Evolutionary conservation across 2,329 filamentous ascomycete species (phyloP), one percentile per base, ranked within the genome.

Genomic region (Niveomyces coronatus): DNA sequence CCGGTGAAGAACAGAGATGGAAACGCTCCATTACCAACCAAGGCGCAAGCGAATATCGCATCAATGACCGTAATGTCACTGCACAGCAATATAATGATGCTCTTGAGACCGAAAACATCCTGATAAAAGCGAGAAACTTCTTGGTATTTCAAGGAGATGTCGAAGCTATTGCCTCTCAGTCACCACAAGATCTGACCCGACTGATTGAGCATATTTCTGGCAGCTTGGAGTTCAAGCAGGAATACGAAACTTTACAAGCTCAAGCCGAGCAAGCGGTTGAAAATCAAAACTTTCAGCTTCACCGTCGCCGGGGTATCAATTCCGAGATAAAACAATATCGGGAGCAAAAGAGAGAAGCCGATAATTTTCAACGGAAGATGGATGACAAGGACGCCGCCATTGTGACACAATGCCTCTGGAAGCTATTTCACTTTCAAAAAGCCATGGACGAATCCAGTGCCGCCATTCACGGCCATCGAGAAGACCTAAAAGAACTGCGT

Each of bases 111-210:
- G 89, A 98, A 58, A 95, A 95, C 53, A 98, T 98, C 48, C 67
- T 98, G 44, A 96, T 98, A 68, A 96, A 94, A 61, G 91, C 91
- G 23, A 78, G 91, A 47, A 98, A 98, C 56, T 98, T 98, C 57
- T 74, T 98, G 5, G 91, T 98, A 24, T 98, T 98, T 58, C 91
- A 98, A 60, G 93, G 91, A 47, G 91, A 98, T 56, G 89, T 98
- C 14, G 91, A 98, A 60, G 85, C 87, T 17, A 95, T 98, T 53
- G 93, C 91, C 2, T 87, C 87, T 7, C 91, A 96, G 57, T 93
- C 87, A 1, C 87, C 91, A 0, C 88, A 87, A 50, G 91, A 96
- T 53, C 74, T 98, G 27, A 98, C 91, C 1, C 76, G 85, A 35
- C 67, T 98, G 35, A 94, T 98, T 40, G 91, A 98, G 63, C 91